These are phyloP conservation scores for Colletotrichum lini DNA, from an alignment of 2,329 filamentous ascomycete genomes.

Conservation along the genomic window DNA sequence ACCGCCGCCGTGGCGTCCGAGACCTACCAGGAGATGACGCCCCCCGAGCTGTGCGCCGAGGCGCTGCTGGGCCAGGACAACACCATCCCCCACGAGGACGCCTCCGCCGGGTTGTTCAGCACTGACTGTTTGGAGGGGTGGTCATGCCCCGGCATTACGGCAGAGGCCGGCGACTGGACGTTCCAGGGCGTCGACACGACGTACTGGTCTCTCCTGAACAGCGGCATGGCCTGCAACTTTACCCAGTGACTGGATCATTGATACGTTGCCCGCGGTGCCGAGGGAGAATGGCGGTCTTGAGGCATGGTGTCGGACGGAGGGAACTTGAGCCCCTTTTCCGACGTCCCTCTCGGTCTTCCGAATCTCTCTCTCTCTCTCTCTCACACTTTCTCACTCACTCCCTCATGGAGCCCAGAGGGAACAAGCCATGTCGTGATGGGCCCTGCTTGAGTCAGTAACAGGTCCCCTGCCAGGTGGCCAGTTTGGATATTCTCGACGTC, in stretches of 20 bases:
- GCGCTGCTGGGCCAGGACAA: constrained; percentile 7
- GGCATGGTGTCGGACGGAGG: too few species aligned
- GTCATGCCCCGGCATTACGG: constrained; percentile 47
- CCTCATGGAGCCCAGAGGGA: too few species aligned
- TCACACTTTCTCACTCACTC: too few species aligned
- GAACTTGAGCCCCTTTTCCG: too few species aligned
- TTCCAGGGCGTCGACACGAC: constrained; percentile 58
- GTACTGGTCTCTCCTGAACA: constrained; percentile 53
- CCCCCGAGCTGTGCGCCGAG: constrained; percentile 36
- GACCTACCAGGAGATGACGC: constrained; percentile 10
- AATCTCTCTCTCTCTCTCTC: too few species aligned
- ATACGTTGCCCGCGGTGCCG: too few species aligned
- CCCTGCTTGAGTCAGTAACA: too few species aligned
- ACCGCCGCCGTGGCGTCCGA: constrained; percentile 12
- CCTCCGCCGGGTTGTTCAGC: constrained; percentile 43
- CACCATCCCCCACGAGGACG: constrained; percentile 28
- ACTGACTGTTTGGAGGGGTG: constrained; percentile 39
- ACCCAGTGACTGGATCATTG: background rate
- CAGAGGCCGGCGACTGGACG: constrained; percentile 56
- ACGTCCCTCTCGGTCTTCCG: too few species aligned
- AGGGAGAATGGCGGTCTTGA: too few species aligned
- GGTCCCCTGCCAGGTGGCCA: too few species aligned
- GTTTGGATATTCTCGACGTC: too few species aligned
- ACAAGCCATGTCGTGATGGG: too few species aligned
- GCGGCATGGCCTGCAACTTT: constrained; percentile 31